Evolutionary conservation across 768 basidiomycete genomes (phyloP).

Genomic region (Mycena maculata): DNA sequence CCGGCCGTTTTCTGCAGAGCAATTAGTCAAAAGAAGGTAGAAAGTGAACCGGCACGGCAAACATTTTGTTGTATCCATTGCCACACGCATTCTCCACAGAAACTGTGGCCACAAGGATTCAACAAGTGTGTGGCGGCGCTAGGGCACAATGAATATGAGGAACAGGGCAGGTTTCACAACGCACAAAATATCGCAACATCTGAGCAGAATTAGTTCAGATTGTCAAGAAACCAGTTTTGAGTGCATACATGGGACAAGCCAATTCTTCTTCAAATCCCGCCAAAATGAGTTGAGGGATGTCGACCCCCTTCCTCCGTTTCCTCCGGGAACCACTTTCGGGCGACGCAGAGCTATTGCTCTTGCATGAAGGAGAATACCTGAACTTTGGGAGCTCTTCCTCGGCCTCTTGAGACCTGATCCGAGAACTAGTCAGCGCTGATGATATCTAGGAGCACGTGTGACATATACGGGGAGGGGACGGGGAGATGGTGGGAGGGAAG

Average conservation of each 20-base stretch:
- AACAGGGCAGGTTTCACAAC: conserved; percentile 37
- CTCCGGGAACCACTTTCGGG: conserved; percentile 1
- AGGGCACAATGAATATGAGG: conserved; percentile 2
- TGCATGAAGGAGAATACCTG: conserved; percentile 3
- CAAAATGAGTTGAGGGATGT: conserved; percentile 39
- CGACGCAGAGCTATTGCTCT: background rate
- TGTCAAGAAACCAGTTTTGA: background rate
- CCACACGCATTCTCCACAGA: conserved; percentile 75
- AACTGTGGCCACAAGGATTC: conserved; percentile 81
- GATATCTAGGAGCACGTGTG: background rate
- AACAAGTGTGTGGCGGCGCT: conserved; percentile 72
- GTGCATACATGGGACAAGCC: conserved; percentile 80
- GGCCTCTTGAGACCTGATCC: background rate
- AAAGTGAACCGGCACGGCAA: conserved; percentile 32
- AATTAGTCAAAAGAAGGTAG: conserved; percentile 13
- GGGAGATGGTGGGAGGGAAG: background rate
- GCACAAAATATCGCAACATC: conserved; percentile 80
- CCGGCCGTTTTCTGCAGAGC: conserved; percentile 50
- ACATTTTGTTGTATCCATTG: conserved; percentile 70
- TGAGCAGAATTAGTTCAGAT: conserved; percentile 42
- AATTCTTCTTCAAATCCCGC: conserved; percentile 71
- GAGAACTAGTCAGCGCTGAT: background rate
- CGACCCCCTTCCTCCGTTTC: conserved; percentile 6
- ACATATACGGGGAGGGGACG: background rate
- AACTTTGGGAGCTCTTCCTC: background rate